Percentiles rank a stretch among this genome's conserved stretches.
These are phyloP conservation scores for Melaleuca quinquenervia DNA, from an alignment of 345 rosid genomes.

Conservation along the genomic window DNA sequence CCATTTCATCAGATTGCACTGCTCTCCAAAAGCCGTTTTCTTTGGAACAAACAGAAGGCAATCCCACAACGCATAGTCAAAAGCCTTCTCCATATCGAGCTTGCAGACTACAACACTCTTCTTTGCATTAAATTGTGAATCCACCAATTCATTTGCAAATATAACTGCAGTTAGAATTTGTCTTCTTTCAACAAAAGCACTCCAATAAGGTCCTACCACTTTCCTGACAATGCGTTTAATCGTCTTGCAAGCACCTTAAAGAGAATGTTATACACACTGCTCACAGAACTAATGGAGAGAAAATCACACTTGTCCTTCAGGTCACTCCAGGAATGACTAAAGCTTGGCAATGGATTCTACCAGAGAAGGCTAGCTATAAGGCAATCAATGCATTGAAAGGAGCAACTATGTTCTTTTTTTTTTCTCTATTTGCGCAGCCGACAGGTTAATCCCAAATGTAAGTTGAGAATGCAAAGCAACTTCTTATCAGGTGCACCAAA, in stretches of 20 bases:
- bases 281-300: background rate
- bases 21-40: background rate
- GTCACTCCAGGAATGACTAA: background rate
- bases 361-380: background rate
- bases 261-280: background rate
- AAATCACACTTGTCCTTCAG: background rate
- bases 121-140: background rate
- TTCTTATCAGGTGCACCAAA: background rate
- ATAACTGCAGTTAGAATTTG: background rate
- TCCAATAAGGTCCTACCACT: background rate
- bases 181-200: background rate
- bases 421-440: background rate
- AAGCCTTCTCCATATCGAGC: background rate
- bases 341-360: background rate
- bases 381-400: background rate
- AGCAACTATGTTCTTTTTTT: background rate
- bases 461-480: background rate
- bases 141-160: background rate
- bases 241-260: background rate
- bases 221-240: background rate
- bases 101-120: background rate
- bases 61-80: background rate
- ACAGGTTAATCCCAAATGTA: background rate
- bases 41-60: background rate
- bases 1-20: background rate